Evolutionary conservation across 106 monocot genomes (phyloP).

Genomic region (Dioscorea zingiberensis): DNA sequence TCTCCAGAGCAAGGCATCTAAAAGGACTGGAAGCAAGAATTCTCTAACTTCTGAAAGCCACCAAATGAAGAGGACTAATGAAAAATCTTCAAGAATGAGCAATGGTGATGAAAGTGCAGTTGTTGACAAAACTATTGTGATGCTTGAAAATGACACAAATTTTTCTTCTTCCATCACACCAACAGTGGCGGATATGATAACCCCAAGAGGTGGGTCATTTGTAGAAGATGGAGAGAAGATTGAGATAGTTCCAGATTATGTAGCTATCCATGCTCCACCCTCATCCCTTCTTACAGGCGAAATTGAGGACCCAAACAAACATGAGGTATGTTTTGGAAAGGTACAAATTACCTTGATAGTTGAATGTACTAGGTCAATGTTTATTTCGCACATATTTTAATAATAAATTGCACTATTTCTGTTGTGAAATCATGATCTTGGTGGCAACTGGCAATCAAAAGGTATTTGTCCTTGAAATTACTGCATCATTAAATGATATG

Average conservation of each 20-base stretch:
- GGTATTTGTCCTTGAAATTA: too few species aligned
- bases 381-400: too few species aligned
- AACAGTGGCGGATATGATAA: constrained; percentile 10
- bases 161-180: constrained; percentile 7
- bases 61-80: constrained; percentile 5
- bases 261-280: constrained; percentile 49
- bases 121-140: constrained; percentile 82
- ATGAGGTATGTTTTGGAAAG: neutral
- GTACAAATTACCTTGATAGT: too few species aligned
- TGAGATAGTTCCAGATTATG: constrained; percentile 29
- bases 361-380: too few species aligned
- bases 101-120: constrained; percentile 59
- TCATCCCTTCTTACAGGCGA: constrained; percentile 29
- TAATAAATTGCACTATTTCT: too few species aligned
- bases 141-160: constrained; percentile 53
- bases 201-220: constrained; percentile 9
- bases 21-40: constrained; percentile 27
- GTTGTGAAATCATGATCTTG: too few species aligned
- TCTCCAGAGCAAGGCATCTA: constrained; percentile 9
- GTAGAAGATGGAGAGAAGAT: constrained; percentile 15
- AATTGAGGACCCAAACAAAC: constrained; percentile 4
- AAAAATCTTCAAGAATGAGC: constrained; percentile 13
- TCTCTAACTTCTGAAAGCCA: constrained; percentile 16
- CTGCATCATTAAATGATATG: too few species aligned
- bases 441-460: too few species aligned